phyloP scores from a whole-genome alignment of 768 basidiomycete genomes.

The Calocybe indica region DNA sequence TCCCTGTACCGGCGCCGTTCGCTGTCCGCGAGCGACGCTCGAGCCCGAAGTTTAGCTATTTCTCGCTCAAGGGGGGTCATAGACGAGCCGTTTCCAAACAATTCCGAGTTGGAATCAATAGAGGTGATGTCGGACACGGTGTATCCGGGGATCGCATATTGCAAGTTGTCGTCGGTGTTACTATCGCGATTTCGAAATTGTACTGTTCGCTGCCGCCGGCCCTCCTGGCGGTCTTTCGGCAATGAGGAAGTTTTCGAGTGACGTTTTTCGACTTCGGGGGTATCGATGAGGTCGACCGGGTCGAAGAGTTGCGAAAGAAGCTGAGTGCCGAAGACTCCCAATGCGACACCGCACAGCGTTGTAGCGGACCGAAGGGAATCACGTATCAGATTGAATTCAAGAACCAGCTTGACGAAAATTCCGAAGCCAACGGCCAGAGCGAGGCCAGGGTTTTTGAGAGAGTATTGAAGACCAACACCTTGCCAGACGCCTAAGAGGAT shows the following conservation, averaged over 20 bases:
- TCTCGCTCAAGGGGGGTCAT: conserved; percentile 69
- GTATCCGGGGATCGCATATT: conserved; percentile 18
- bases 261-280: conserved; percentile 8
- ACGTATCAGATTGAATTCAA: conserved; percentile 53
- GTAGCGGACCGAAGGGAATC: conserved; percentile 52
- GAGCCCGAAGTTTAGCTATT: conserved; percentile 66
- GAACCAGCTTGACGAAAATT: conserved; percentile 54
- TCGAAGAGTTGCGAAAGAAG: conserved; percentile 63
- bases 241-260: conserved; percentile 24
- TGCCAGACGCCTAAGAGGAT: conserved; percentile 71
- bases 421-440: conserved; percentile 50
- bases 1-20: conserved; percentile 80
- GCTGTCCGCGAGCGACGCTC: conserved; percentile 77
- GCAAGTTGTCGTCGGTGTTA: conserved; percentile 25
- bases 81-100: conserved; percentile 49
- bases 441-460: conserved; percentile 49
- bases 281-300: conserved; percentile 27
- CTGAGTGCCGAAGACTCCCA: conserved; percentile 70
- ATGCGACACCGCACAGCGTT: conserved; percentile 58
- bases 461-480: conserved; percentile 67
- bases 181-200: conserved; percentile 41
- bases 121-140: conserved; percentile 57
- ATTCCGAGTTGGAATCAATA: conserved; percentile 63
- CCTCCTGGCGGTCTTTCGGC: conserved; percentile 9
- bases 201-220: conserved; percentile 33